Base-by-base conservation (phyloP, 2,329 filamentous ascomycete genomes). In the Botryosphaeria dothidea region DNA sequence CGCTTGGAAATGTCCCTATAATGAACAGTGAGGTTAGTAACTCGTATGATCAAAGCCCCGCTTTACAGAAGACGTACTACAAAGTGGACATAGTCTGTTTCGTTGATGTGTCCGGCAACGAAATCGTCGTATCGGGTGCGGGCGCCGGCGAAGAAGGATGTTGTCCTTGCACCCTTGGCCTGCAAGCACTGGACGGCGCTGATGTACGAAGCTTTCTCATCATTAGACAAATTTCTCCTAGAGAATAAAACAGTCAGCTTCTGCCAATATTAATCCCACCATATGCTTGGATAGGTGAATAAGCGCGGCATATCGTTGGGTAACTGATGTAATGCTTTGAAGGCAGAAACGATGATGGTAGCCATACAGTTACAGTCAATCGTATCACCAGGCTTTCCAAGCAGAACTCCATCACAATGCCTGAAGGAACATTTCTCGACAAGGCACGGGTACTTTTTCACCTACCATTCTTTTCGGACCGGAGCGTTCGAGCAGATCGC, bases 101-200 rank as follows among this genome's bases (percentile, higher is more conserved):
- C 71, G 43, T 74, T 72, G 68, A 77, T 74, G 62, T 77, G 75
- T 15, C 71, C 73, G 11, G 71, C 74, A 1, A 77, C 74, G 61
- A 75, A 77, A 62, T 78, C 75, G 65, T 78, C 76, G 56, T 74
- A 76, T 9, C 76, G 71, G 36, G 71, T 73, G 41, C 71, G 73
- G 2, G 70, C 75, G 49, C 76, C 76, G 4, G 72, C 68, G 15
- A 73, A 52, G 4, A 66, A 66, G 1, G 69, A 66, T 8, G 72
- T 71, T 1, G 73, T 76, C 38, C 72, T 73, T 7, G 70, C 62
- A 13, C 70, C 68, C 69, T 73, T 75, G 17, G 66, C 66, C n/a
- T 71, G 68, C 2, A 78, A 64, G 61, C 76, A 78, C 31, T 76
- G 68, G 7, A 78, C 75, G 6, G 76, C 76, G 34, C 70, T 62